Conservation (phyloP, 2,329 filamentous ascomycete genomes). For the Beauveria medogensis region DNA sequence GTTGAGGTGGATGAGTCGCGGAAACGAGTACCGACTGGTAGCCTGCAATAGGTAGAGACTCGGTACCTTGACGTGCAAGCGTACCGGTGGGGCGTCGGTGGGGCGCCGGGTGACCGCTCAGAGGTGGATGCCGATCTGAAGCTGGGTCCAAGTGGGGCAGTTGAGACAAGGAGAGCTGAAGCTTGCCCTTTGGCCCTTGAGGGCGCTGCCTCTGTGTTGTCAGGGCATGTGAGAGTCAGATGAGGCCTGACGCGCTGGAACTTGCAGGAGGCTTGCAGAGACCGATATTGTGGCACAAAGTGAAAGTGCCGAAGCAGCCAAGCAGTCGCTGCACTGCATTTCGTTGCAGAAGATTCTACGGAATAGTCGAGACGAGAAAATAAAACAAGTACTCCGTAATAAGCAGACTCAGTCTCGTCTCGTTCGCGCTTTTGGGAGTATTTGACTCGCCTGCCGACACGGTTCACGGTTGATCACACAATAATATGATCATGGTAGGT, state of each 20-base stretch:
- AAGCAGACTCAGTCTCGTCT: neutral
- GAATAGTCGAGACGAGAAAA: neutral
- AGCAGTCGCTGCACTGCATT: neutral
- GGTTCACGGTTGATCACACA: too few species aligned
- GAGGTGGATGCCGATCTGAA: slow-evolving; percentile 9
- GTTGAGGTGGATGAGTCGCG: neutral
- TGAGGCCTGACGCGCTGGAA: slow-evolving; percentile 3
- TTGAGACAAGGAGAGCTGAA: slow-evolving; percentile 4
- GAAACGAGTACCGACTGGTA: neutral
- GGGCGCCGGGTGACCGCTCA: neutral
- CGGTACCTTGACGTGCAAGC: too few species aligned
- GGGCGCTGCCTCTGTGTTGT: neutral
- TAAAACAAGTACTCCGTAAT: too few species aligned
- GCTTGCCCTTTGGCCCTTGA: neutral
- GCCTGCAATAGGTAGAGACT: neutral
- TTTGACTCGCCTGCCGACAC: too few species aligned
- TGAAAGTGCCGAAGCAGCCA: neutral
- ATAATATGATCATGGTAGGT: too few species aligned
- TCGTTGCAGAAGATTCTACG: neutral
- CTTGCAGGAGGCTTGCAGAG: slow-evolving; percentile 4
- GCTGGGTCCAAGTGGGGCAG: neutral
- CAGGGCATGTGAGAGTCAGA: neutral
- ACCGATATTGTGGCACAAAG: neutral
- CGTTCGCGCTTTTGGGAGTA: neutral
- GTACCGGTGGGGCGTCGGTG: neutral